phyloP scores from a whole-genome alignment of 257 asterid genomes.

The Solanum ossicruentum region DNA sequence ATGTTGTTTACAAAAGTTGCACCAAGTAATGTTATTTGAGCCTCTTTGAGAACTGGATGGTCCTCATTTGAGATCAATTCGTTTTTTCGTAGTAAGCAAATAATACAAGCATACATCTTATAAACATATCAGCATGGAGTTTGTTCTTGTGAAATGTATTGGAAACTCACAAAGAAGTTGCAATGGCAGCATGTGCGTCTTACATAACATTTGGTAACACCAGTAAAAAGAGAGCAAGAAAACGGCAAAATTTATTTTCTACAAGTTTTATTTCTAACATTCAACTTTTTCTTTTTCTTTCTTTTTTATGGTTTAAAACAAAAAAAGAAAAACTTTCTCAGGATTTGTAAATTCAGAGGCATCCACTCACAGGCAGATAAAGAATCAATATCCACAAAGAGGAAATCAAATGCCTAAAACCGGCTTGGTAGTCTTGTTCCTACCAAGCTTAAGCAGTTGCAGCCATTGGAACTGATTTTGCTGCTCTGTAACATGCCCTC shows the following conservation, averaged over 20 bases:
- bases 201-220: background rate
- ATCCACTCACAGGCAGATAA: background rate
- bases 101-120: background rate
- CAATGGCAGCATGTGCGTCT: background rate
- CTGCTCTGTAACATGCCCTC: conserved; percentile 14
- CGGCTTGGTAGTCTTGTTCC: background rate
- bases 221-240: background rate
- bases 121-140: background rate
- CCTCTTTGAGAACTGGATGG: too few relatives aligned
- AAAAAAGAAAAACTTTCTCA: background rate
- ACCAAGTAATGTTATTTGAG: too few relatives aligned
- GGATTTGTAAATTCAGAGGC: background rate
- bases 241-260: background rate
- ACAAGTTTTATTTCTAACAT: background rate
- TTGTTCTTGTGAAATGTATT: background rate
- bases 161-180: background rate
- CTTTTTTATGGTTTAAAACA: background rate
- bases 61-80: background rate
- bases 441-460: conserved; percentile 4
- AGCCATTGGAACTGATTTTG: conserved; percentile 13
- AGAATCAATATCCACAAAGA: conserved; percentile 2
- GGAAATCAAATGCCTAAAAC: background rate
- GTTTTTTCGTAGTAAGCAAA: background rate
- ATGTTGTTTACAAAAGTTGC: too few relatives aligned
- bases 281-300: background rate